Conservation (phyloP, 2,329 filamentous ascomycete genomes). For the Penicillium sp. region DNA sequence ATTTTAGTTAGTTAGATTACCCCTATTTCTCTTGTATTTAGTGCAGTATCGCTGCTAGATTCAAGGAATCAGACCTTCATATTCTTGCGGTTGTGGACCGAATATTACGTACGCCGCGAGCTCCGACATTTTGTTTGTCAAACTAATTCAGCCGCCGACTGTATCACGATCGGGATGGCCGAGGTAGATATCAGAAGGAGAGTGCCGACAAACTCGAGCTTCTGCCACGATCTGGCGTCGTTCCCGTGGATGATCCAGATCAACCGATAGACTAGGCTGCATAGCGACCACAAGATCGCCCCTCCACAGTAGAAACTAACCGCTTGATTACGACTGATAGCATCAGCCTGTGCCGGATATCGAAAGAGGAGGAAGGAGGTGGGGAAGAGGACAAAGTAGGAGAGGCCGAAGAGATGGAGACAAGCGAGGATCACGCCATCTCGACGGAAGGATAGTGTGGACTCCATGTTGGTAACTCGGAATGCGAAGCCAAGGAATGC, state of each 20-base stretch:
- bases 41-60: too few species aligned
- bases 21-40: too few species aligned
- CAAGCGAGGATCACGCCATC: slow-evolving; percentile 17
- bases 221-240: slow-evolving; percentile 16
- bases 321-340: slow-evolving; percentile 14
- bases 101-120: too few species aligned
- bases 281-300: slow-evolving; percentile 17
- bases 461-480: slow-evolving; percentile 7
- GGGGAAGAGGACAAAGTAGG: neutral
- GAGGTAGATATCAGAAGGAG: slow-evolving; percentile 18
- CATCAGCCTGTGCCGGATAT: slow-evolving; percentile 15
- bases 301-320: slow-evolving; percentile 20
- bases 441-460: slow-evolving; percentile 11
- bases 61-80: too few species aligned
- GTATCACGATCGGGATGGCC: slow-evolving; percentile 14
- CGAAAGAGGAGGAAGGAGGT: too few species aligned
- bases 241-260: slow-evolving; percentile 11
- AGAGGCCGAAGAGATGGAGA: slow-evolving; percentile 20
- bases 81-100: too few species aligned
- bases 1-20: too few species aligned
- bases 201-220: slow-evolving; percentile 15
- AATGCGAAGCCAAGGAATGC: slow-evolving; percentile 4
- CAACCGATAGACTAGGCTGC: slow-evolving; percentile 18
- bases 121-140: too few species aligned
- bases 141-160: too few species aligned